phyloP scores from a whole-genome alignment of 2,329 filamentous ascomycete species.

The Botrytis cinerea region DNA sequence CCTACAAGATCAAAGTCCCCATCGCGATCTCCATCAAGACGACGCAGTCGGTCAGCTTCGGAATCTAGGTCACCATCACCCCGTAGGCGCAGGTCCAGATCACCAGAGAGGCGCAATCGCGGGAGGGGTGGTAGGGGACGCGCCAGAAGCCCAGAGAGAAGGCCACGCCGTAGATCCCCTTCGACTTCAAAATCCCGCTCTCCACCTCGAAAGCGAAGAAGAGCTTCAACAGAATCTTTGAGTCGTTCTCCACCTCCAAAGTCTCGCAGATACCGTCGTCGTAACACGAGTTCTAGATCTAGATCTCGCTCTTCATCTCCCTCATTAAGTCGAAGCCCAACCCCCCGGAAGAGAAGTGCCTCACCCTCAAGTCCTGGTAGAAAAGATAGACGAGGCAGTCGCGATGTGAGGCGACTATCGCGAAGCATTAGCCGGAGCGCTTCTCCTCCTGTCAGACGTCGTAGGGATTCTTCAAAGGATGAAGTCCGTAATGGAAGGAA shows the following conservation, averaged over 20 bases:
- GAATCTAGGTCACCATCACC: constrained; percentile 40
- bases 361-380: constrained; percentile 33
- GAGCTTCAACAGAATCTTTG: constrained; percentile 36
- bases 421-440: constrained; percentile 42
- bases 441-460: constrained; percentile 39
- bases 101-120: constrained; percentile 38
- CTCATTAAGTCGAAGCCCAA: constrained; percentile 35
- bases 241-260: constrained; percentile 40
- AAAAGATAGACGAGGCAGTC: constrained; percentile 32
- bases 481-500: constrained; percentile 36
- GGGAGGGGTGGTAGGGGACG: constrained; percentile 38
- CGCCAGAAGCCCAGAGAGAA: constrained; percentile 40
- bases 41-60: constrained; percentile 37
- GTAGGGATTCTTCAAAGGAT: constrained; percentile 31
- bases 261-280: constrained; percentile 35
- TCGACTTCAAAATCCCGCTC: constrained; percentile 35
- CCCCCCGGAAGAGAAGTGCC: constrained; percentile 27
- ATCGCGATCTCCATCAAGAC: constrained; percentile 38
- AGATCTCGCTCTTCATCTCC: constrained; percentile 39
- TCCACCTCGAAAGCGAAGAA: constrained; percentile 39
- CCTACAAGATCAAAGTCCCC: constrained; percentile 37
- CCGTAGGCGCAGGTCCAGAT: constrained; percentile 39
- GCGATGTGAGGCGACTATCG: constrained; percentile 41
- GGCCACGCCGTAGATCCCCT: constrained; percentile 38
- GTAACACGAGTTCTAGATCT: constrained; percentile 38